These are phyloP conservation scores for Podospora didyma DNA, from an alignment of 495 filamentous ascomycete genomes.

Conservation along the genomic window DNA sequence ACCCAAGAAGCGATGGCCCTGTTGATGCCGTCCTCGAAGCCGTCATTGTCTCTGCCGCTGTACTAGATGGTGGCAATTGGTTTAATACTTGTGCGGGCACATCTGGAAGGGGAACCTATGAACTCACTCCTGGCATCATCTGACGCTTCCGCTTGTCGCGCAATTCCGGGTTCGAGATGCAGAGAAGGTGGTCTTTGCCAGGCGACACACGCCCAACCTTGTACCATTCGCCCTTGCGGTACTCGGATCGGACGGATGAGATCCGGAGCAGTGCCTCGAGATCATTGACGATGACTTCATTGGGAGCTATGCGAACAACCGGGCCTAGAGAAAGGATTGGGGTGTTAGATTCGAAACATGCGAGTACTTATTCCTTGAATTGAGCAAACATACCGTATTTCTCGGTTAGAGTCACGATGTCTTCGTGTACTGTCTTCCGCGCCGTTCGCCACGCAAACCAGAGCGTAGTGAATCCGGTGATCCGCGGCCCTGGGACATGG, in stretches of 20 bases:
- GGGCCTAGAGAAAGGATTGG: conserved; percentile 10
- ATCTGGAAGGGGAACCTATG: no score
- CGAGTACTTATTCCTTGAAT: no score
- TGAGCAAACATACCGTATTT: no score
- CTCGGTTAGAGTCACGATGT: no score
- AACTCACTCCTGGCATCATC: conserved; percentile 24
- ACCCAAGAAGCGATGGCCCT: conserved; percentile 40
- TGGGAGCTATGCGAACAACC: conserved; percentile 24
- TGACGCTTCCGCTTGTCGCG: conserved; percentile 30
- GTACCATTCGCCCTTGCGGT: conserved; percentile 42
- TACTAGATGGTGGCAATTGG: conserved; percentile 13
- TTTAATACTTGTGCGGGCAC: no score
- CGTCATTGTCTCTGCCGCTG: conserved; percentile 37
- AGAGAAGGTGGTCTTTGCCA: conserved; percentile 35
- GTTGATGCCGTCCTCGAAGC: conserved; percentile 45
- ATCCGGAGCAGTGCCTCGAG: conserved; percentile 39
- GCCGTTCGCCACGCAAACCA: no score
- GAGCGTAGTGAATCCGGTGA: no score
- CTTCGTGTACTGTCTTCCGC: no score
- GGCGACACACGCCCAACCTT: conserved; percentile 35
- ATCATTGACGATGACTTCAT: conserved; percentile 30
- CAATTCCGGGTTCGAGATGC: conserved; percentile 18
- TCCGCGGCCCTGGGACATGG: no score
- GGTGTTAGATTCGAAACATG: no score
- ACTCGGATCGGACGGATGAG: conserved; percentile 32